Percentiles rank a stretch among this genome's conserved stretches.
These are phyloP conservation scores for Metschnikowia colocasiae DNA, from an alignment of 805 yeast species.

Conservation along the genomic window DNA sequence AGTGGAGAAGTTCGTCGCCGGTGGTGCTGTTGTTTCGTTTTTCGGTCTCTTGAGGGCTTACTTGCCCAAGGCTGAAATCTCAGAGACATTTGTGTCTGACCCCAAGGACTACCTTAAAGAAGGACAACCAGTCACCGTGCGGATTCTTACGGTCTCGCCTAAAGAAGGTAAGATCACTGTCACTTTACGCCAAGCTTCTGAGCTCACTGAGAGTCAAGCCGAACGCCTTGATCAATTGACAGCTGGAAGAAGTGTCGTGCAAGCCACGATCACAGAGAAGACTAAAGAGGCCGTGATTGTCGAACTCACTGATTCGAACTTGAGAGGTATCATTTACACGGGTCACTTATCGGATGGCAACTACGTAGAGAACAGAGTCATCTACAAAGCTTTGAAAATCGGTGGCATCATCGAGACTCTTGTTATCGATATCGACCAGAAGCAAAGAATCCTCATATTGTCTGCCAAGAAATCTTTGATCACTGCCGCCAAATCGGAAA, in stretches of 20 bases:
- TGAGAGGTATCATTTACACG: slow-evolving; percentile 67
- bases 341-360: slow-evolving; percentile 79
- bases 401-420: slow-evolving; percentile 63
- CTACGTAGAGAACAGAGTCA: slow-evolving; percentile 66
- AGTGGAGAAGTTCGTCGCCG: slow-evolving; percentile 63
- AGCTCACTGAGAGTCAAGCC: slow-evolving; percentile 45
- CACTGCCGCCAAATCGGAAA: slow-evolving; percentile 51
- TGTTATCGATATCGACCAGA: slow-evolving; percentile 62
- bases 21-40: slow-evolving; percentile 81
- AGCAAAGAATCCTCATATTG: slow-evolving; percentile 57
- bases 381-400: slow-evolving; percentile 56
- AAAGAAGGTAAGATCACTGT: slow-evolving; percentile 57
- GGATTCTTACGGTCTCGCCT: slow-evolving; percentile 55
- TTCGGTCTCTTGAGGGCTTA: slow-evolving; percentile 76
- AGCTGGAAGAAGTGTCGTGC: slow-evolving; percentile 60
- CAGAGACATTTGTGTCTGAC: slow-evolving; percentile 77
- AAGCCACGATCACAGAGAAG: slow-evolving; percentile 65
- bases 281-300: slow-evolving; percentile 69
- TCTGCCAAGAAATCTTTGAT: slow-evolving; percentile 66
- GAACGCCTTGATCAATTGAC: slow-evolving; percentile 44
- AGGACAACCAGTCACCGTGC: slow-evolving; percentile 79
- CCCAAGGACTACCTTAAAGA: slow-evolving; percentile 75
- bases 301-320: slow-evolving; percentile 45
- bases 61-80: slow-evolving; percentile 82
- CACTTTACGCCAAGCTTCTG: slow-evolving; percentile 66